Evolutionary conservation across 352 stramenopile species (phyloP).

Genomic region (Pythium grandisporangium): DNA sequence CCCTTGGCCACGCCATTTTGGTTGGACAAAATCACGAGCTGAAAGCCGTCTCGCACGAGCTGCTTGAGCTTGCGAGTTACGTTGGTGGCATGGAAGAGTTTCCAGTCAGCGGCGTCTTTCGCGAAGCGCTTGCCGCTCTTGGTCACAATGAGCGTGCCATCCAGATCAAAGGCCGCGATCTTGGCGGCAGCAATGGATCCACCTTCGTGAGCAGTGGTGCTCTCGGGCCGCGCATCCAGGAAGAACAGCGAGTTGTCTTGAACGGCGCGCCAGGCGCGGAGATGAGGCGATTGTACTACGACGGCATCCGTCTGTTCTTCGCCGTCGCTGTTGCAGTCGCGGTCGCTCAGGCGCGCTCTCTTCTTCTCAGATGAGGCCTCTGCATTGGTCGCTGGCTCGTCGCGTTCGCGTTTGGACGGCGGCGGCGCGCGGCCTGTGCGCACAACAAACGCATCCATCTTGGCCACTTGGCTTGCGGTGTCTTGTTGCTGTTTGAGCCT

Average conservation of each 20-base stretch:
- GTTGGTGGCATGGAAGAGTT: slow-evolving; percentile 51
- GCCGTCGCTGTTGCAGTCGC: background rate
- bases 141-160: slow-evolving; percentile 74
- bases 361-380: slow-evolving; percentile 21
- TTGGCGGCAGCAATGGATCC: slow-evolving; percentile 13
- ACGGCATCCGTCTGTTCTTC: too few species aligned
- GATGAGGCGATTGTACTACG: background rate
- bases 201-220: background rate
- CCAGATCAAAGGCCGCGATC: slow-evolving; percentile 76
- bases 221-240: slow-evolving; percentile 26
- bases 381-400: slow-evolving; percentile 12
- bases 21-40: slow-evolving; percentile 74
- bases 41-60: slow-evolving; percentile 34
- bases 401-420: slow-evolving; percentile 22
- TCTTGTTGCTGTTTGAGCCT: background rate
- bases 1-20: slow-evolving; percentile 79
- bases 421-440: slow-evolving; percentile 12
- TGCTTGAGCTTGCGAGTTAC: slow-evolving; percentile 41
- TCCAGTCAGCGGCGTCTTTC: slow-evolving; percentile 60
- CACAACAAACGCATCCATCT: slow-evolving; percentile 57
- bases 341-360: slow-evolving; percentile 17
- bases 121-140: slow-evolving; percentile 82
- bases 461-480: background rate
- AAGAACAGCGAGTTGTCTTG: slow-evolving; percentile 28
- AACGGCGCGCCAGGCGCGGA: slow-evolving; percentile 34